These are phyloP conservation scores for Sugiyamaella novakii DNA, from an alignment of 1,139 yeast species.

Conservation along the genomic window DNA sequence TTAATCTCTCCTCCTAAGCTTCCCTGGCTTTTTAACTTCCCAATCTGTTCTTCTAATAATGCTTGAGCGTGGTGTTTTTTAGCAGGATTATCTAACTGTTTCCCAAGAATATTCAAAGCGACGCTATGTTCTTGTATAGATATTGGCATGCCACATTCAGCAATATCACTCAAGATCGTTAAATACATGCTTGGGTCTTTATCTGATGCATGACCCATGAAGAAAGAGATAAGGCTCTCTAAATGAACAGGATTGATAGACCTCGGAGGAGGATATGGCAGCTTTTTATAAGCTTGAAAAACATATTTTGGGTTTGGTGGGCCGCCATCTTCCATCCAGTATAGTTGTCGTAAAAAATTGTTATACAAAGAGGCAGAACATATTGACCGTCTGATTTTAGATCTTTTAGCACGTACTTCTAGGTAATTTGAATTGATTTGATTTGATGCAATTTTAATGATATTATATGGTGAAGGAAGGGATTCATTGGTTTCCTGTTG, in stretches of 20 bases:
- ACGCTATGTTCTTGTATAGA: slow-evolving; percentile 30
- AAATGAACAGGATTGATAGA: slow-evolving; percentile 45
- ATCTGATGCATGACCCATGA: slow-evolving; percentile 31
- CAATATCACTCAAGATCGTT: slow-evolving; percentile 27
- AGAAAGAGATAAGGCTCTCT: slow-evolving; percentile 44
- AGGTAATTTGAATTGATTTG: slow-evolving; percentile 14
- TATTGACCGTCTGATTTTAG: slow-evolving; percentile 19
- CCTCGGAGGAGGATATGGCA: slow-evolving; percentile 43
- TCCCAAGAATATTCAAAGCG: slow-evolving; percentile 19
- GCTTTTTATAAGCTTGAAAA: slow-evolving; percentile 43
- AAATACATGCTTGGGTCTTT: slow-evolving; percentile 24
- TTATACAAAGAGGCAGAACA: slow-evolving; percentile 27
- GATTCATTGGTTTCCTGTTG: not conserved
- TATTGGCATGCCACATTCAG: slow-evolving; percentile 32
- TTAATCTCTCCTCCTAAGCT: not conserved
- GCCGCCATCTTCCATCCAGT: slow-evolving; percentile 27
- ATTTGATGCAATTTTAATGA: slow-evolving; percentile 10
- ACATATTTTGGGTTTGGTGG: slow-evolving; percentile 31
- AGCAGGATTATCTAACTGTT: slow-evolving; percentile 5
- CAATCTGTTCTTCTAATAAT: slow-evolving; percentile 18
- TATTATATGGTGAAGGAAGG: not conserved
- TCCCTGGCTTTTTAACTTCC: slow-evolving; percentile 10
- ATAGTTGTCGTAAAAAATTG: slow-evolving; percentile 43
- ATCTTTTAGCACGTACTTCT: slow-evolving; percentile 16
- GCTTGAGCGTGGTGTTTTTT: slow-evolving; percentile 6